These are phyloP conservation scores for Corynascus novoguineensis DNA, from an alignment of 495 filamentous ascomycete genomes.

Conservation along the genomic window DNA sequence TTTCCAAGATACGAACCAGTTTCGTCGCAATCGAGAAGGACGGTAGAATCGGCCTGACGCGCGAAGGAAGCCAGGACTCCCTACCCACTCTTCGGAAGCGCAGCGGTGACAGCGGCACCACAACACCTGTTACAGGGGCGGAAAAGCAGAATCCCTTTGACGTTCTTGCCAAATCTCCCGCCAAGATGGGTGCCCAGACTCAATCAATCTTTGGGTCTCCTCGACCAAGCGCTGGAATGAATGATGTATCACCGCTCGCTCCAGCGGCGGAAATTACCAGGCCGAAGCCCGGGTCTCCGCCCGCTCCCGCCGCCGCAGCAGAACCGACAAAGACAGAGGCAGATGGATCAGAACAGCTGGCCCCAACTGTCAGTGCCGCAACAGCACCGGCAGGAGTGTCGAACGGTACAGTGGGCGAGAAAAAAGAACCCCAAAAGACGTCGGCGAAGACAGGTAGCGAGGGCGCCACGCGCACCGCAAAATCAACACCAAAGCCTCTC, in stretches of 20 bases:
- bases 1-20: constrained; percentile 74
- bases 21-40: constrained; percentile 75
- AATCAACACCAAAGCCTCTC: constrained; percentile 29
- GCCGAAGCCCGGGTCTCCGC: constrained; percentile 16
- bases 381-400: neutral
- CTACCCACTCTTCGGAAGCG: constrained; percentile 32
- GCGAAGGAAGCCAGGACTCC: constrained; percentile 41
- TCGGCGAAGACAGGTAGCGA: constrained; percentile 23
- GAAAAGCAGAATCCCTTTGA: constrained; percentile 32
- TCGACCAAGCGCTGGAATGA: constrained; percentile 11
- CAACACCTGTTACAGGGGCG: constrained; percentile 25
- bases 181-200: constrained; percentile 30
- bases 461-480: constrained; percentile 37
- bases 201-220: constrained; percentile 36
- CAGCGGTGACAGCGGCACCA: constrained; percentile 34
- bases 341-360: neutral
- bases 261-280: neutral
- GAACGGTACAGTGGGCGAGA: constrained; percentile 14
- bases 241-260: constrained; percentile 9
- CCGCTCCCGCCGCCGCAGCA: neutral
- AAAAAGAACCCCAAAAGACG: constrained; percentile 18
- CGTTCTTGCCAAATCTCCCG: constrained; percentile 22
- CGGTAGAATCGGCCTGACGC: constrained; percentile 44
- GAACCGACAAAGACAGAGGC: neutral
- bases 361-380: neutral